Evolutionary conservation across 2,329 filamentous ascomycete genomes (phyloP), one percentile per base, ranked within the genome.

Genomic region (Ophiocordyceps sinensis): DNA sequence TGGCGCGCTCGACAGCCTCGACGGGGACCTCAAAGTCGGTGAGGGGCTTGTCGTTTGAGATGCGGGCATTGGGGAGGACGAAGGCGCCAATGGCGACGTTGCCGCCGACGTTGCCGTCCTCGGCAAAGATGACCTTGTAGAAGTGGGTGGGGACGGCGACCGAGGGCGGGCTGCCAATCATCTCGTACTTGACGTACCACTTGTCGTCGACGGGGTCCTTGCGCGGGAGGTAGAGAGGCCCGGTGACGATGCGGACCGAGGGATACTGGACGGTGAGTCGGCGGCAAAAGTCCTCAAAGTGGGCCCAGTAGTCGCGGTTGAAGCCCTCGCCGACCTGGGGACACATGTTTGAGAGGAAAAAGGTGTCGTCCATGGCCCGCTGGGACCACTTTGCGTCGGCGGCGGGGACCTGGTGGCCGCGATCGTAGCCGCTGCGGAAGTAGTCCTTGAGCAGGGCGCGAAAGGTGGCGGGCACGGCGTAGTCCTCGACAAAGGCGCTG

Each of bases 301-400:
- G 91, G 31, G 91, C 84, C 91, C 91, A 98, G 74, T 98, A 98
- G 66, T 98, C 91, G 40, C 91, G 76, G 67, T 98, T 98, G 72
- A 98, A 98, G 44, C 91, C 91, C 58, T 95, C 86, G 50, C 91
- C 91, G 28, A 98, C 91, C 66, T 98, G 91, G 28, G 91, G 91
- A 57, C 88, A 94, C 88, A 98, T 98, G 67, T 98, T 98, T 57
- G 75, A 82, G 42, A 98, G 73, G 55, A 77, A 81, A 57, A 98
- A 98, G 3, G 91, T 98, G 43, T 85, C 85, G 64, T 98, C 79
- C 86, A 98, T 94, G 48, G 91, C 88, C 30, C 75, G 62, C 64
- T 98, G 91, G 47, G 79, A 85, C 88, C 91, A 98, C 66, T 93
- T 94, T 43, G 84, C 85, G 64, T 98, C 91, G 34, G 91, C 91